Percentiles rank a stretch among this genome's conserved stretches.
These are phyloP conservation scores for Pseudoneurospora amorphoporcata DNA, from an alignment of 495 filamentous ascomycete genomes.

Conservation along the genomic window DNA sequence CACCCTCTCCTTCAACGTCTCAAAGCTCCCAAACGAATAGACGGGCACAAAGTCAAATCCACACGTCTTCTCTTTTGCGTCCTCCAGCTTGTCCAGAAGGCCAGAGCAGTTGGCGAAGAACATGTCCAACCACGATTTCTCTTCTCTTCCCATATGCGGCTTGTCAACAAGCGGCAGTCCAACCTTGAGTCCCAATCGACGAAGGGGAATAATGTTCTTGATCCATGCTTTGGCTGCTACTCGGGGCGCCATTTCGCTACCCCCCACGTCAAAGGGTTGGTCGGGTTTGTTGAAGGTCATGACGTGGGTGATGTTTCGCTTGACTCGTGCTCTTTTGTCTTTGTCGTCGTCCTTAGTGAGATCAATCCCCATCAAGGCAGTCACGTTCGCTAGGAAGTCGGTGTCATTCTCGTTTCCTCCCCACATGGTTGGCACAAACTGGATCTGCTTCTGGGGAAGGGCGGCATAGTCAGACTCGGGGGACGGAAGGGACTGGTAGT, in stretches of 20 bases:
- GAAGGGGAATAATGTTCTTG: conserved; percentile 47
- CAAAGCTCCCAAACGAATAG: conserved; percentile 57
- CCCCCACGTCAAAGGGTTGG: conserved; percentile 35
- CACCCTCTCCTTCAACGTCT: conserved; percentile 35
- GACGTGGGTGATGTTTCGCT: conserved; percentile 41
- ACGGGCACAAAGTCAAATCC: conserved; percentile 53
- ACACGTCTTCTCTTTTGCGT: conserved; percentile 25
- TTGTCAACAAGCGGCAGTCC: conserved; percentile 39
- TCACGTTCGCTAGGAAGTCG: conserved; percentile 38
- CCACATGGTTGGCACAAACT: conserved; percentile 63
- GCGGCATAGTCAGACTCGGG: conserved; percentile 20
- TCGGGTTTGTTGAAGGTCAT: conserved; percentile 61
- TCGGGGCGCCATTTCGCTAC: conserved; percentile 36
- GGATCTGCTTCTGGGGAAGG: conserved; percentile 24
- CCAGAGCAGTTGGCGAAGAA: conserved; percentile 39
- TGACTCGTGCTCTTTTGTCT: not conserved
- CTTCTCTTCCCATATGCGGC: conserved; percentile 24
- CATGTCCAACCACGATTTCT: conserved; percentile 38
- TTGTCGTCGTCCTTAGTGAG: not conserved
- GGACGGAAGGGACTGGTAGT: conserved; percentile 43
- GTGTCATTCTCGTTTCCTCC: conserved; percentile 35
- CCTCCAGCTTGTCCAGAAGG: conserved; percentile 7
- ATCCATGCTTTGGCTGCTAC: conserved; percentile 48
- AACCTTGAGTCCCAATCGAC: conserved; percentile 35
- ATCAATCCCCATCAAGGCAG: conserved; percentile 28